Evolutionary conservation across 1,284 basidiomycete species (phyloP).

Genomic region (Rhodotorula mucilaginosa): DNA sequence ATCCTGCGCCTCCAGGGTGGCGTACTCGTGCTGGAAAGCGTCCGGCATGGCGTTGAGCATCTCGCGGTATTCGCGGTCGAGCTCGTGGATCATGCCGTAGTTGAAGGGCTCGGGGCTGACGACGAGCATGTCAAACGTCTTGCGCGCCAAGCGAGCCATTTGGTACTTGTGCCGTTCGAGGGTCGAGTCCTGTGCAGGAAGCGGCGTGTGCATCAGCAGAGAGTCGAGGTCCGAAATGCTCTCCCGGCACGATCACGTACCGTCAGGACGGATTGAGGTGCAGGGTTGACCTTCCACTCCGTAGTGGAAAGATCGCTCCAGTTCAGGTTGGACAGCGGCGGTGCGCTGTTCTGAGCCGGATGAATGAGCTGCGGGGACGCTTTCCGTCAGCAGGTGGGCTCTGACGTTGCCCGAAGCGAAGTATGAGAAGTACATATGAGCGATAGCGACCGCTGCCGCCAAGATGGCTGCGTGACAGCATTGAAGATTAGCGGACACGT

Average conservation of each 20-base stretch:
- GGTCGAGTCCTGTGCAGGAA: conserved; percentile 20
- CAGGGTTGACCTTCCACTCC: conserved; percentile 28
- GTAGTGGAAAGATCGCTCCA: conserved; percentile 18
- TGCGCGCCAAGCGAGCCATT: conserved; percentile 21
- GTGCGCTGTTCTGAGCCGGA: conserved; percentile 28
- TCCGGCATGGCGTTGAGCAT: conserved; percentile 25
- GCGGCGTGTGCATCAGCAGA: not conserved
- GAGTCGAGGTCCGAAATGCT: too few relatives aligned
- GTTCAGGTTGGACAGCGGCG: conserved; percentile 29
- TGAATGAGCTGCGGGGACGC: conserved; percentile 18
- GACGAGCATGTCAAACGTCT: conserved; percentile 26
- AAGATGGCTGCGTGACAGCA: not conserved
- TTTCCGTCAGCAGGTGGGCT: not conserved
- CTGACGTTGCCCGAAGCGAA: too few relatives aligned
- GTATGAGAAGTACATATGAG: not conserved
- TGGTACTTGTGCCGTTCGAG: conserved; percentile 31
- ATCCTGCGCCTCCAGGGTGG: conserved; percentile 15
- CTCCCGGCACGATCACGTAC: not conserved
- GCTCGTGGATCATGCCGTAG: conserved; percentile 26
- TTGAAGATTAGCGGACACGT: too few relatives aligned
- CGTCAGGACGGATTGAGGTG: conserved; percentile 7
- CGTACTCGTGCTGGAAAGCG: conserved; percentile 20
- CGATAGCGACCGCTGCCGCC: not conserved
- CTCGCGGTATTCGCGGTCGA: conserved; percentile 29
- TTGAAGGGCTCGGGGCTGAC: conserved; percentile 14